Evolutionary conservation across 371 early-diverging fungal species (phyloP), one percentile per base, ranked within the genome.

Genomic region (Rhizopus arrhizus): DNA sequence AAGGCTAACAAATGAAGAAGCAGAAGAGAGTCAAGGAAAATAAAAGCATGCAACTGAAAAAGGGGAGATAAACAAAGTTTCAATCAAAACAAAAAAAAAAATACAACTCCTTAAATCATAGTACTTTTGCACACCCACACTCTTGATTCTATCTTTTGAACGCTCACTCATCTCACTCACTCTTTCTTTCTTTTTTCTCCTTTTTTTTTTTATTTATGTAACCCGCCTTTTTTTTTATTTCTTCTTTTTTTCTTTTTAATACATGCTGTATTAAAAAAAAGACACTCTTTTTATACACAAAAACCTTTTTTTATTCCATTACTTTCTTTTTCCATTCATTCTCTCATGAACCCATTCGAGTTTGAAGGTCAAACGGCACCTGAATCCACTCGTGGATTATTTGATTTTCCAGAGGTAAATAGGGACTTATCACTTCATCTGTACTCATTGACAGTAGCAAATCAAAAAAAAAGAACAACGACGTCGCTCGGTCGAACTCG

Each of bases 281-380:
- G 22, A 22, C 22, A 22, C 22, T 22, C 22, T 22, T 22, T 22
- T 22, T 22, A 22, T 22, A 22, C 22, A 22, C 2, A 22, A 22
- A 22, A 11, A 33, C 50, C 49, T 38, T 52, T 34, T 35, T 22
- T 53, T 35, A 11, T 34, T 56, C 11, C 28, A 47, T 55, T 52
- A 51, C 28, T 45, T 10, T 54, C 12, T 50, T 56, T 51, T 65
- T 65, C 62, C 70, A 56, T 61, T 69, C 62, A 56, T 64, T 69
- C 40, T 42, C 46, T 54, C 35, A 48, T 50, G 40, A 46, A 34
- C 22, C 38, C 49, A 35, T 41, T 22, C 22, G 22, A 22, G 22
- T 22, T 79, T 41, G 69, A 79, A 51, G 75, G 74, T 15, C 81
- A 80, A 55, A 80, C 81, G 11, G 81, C 81, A 16, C 81, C 81